These are phyloP conservation scores for Botryotinia narcissicola DNA, from an alignment of 2,329 filamentous ascomycete genomes.

Conservation along the genomic window DNA sequence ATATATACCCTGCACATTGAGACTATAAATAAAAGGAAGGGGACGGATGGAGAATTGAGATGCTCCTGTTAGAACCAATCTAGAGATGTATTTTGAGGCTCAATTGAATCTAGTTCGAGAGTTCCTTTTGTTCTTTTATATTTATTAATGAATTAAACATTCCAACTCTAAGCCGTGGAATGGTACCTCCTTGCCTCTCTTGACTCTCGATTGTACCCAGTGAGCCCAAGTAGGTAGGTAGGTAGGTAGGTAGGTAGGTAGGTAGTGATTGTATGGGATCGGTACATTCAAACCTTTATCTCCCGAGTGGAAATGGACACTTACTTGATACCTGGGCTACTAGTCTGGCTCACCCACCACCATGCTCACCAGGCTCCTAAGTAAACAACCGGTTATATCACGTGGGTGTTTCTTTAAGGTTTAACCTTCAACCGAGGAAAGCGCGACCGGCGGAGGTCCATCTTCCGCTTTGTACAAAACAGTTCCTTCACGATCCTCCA, in stretches of 20 bases:
- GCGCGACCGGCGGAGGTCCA: neutral
- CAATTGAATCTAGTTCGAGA: neutral
- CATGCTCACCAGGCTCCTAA: neutral
- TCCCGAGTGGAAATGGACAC: neutral
- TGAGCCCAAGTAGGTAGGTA: too few species aligned
- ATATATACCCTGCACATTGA: neutral
- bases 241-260: too few species aligned
- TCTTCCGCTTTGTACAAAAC: neutral
- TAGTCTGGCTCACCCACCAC: too few species aligned
- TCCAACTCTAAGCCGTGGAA: neutral
- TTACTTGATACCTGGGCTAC: too few species aligned
- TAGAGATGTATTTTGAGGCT: neutral
- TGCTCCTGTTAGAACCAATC: neutral
- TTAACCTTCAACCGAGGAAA: conserved; percentile 5
- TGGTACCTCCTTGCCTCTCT: neutral
- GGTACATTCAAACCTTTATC: neutral
- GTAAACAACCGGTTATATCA: neutral
- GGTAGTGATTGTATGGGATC: neutral
- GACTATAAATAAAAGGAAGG: neutral
- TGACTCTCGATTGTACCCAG: too few species aligned
- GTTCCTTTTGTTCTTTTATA: neutral
- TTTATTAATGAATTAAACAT: neutral
- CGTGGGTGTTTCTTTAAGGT: neutral
- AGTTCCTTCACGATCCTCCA: neutral
- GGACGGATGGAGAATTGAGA: neutral